Evolutionary conservation across 2,329 filamentous ascomycete species (phyloP).

Genomic region (Nannizziopsis arthrosporioides): DNA sequence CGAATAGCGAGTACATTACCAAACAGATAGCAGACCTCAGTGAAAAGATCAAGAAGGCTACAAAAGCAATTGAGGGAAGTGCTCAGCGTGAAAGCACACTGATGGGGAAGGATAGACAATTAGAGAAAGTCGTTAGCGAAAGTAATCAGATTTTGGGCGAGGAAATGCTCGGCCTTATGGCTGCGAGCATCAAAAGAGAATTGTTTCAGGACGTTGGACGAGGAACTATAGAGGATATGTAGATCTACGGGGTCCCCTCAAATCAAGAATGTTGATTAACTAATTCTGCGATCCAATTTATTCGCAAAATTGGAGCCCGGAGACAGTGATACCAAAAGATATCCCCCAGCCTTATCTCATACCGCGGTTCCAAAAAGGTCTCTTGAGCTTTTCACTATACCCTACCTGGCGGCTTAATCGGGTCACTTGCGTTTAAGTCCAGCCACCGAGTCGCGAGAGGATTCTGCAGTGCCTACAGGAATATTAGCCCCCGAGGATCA

Average conservation of each 20-base stretch:
- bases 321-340: too few relatives aligned
- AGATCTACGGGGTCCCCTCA: not conserved
- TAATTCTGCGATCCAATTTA: too few relatives aligned
- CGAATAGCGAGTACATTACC: constrained; percentile 83
- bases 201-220: constrained; percentile 36
- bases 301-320: too few relatives aligned
- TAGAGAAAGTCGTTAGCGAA: constrained; percentile 45
- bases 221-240: not conserved
- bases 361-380: too few relatives aligned
- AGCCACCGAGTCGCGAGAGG: too few relatives aligned
- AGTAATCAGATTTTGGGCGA: constrained; percentile 48
- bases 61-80: constrained; percentile 27
- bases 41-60: constrained; percentile 63
- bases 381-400: too few relatives aligned
- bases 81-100: constrained; percentile 15
- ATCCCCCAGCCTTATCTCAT: too few relatives aligned
- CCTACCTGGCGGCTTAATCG: too few relatives aligned
- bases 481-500: too few relatives aligned
- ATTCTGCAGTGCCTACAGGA: too few relatives aligned
- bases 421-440: too few relatives aligned
- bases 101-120: constrained; percentile 33
- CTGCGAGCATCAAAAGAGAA: constrained; percentile 42
- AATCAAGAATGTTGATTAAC: not conserved
- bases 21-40: constrained; percentile 85
- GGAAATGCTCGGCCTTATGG: constrained; percentile 38